Percentiles rank a stretch among this genome's conserved stretches.
Evolutionary conservation across 176 grass and related monocot species (phyloP).

Genomic region (Zea luxurians): DNA sequence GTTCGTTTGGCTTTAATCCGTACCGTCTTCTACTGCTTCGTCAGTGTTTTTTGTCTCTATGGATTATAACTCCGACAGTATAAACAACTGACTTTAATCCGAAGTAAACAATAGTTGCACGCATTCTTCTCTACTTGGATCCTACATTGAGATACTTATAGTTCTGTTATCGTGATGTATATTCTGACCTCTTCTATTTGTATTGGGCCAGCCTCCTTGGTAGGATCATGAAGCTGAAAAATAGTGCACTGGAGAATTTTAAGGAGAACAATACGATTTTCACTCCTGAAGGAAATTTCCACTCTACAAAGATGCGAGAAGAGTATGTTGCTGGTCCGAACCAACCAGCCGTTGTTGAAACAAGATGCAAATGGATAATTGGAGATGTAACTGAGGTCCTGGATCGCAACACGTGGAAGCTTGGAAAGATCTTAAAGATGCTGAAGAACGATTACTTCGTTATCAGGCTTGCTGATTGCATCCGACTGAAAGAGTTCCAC

Average conservation of each 20-base stretch:
- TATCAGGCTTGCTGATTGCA: slow-evolving; percentile 54
- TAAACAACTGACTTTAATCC: not conserved
- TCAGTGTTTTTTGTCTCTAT: too few relatives aligned
- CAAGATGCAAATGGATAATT: slow-evolving; percentile 59
- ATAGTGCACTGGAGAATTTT: slow-evolving; percentile 17
- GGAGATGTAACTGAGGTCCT: slow-evolving; percentile 72
- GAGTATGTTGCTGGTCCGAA: slow-evolving; percentile 36
- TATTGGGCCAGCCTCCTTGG: not conserved
- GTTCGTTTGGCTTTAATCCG: too few relatives aligned
- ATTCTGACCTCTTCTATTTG: slow-evolving; percentile 27
- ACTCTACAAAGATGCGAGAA: slow-evolving; percentile 21
- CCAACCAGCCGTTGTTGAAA: slow-evolving; percentile 28
- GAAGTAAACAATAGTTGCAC: not conserved
- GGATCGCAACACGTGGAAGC: slow-evolving; percentile 57
- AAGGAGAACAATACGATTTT: slow-evolving; percentile 36
- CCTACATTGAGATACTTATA: not conserved
- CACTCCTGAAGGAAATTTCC: slow-evolving; percentile 29
- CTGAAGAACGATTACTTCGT: slow-evolving; percentile 48
- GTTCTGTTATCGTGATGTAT: not conserved
- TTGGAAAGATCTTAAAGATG: slow-evolving; percentile 64
- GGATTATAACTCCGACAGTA: not conserved
- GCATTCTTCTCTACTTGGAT: not conserved
- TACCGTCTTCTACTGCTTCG: too few relatives aligned
- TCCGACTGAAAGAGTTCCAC: slow-evolving; percentile 67
- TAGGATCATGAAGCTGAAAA: slow-evolving; percentile 50